Conservation (phyloP, 2,329 filamentous ascomycete species). For the Cladosporium sphaerospermum region DNA sequence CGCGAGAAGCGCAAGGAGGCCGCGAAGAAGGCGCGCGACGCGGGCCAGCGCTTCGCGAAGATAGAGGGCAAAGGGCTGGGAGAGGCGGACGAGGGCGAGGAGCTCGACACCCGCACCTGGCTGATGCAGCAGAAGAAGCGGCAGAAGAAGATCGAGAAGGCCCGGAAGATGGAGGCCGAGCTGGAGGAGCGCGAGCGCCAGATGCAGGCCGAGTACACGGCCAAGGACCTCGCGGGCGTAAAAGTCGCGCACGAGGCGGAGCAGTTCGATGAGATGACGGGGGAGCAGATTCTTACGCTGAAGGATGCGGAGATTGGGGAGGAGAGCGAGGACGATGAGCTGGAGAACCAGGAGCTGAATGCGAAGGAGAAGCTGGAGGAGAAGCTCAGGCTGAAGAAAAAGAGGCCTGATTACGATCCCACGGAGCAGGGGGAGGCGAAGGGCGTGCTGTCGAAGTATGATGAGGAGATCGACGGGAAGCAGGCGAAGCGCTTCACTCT, state of each 20-base stretch:
- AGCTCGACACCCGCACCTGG: conserved; percentile 76
- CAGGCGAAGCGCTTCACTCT: conserved; percentile 82
- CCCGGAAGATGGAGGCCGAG: conserved; percentile 66
- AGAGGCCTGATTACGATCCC: conserved; percentile 81
- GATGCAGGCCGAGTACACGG: conserved; percentile 69
- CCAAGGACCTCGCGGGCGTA: conserved; percentile 80
- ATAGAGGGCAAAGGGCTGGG: conserved; percentile 80
- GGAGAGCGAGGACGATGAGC: conserved; percentile 76
- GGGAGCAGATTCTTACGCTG: conserved; percentile 87
- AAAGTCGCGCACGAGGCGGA: conserved; percentile 84
- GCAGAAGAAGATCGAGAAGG: conserved; percentile 79
- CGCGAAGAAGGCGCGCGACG: conserved; percentile 81
- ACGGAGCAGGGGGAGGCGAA: conserved; percentile 61
- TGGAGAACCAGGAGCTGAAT: conserved; percentile 68
- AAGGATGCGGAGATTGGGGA: conserved; percentile 84
- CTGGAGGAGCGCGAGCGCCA: conserved; percentile 64
- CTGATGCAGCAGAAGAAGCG: conserved; percentile 84
- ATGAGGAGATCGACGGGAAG: conserved; percentile 89
- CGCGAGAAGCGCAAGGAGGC: conserved; percentile 76
- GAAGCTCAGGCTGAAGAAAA: conserved; percentile 80
- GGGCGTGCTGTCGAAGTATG: conserved; percentile 80
- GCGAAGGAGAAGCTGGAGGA: conserved; percentile 69
- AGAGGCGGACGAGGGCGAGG: conserved; percentile 59
- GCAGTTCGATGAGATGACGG: conserved; percentile 65
- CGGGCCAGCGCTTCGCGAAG: conserved; percentile 66